Base-by-base conservation (phyloP, 768 basidiomycete species). In the Arthromyces matolae region DNA sequence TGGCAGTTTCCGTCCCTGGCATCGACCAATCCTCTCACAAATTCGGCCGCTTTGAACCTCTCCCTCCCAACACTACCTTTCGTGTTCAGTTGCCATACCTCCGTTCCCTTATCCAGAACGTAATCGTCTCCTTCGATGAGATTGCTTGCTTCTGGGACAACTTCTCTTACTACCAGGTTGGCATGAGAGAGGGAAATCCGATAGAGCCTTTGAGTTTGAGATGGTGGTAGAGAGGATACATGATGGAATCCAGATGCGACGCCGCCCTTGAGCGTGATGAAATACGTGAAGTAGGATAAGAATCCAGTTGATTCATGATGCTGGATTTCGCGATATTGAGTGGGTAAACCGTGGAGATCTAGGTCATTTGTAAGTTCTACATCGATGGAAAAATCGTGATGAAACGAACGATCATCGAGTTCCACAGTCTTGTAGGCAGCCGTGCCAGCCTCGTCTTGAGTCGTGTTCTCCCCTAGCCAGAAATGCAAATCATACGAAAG, bases 361-460 rank as follows among this genome's bases (percentile, higher is more conserved):
- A n/a, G n/a, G n/a, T 18, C 35, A 20, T 8, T 42, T 29, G 32
- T 27, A 48, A 16, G 53, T 20, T 43, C 16, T 33, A 2, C 39
- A 33, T 31, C 29, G 40, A 12, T 19, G 10, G n/a, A n/a, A n/a
- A n/a, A n/a, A n/a, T n/a, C n/a, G n/a, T n/a, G n/a, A n/a, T n/a
- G n/a, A n/a, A 33, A 68, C 78, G 42, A 42, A 83, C 81, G 72
- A 53, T 84, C 82, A 50, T 84, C 83, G 1, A 83, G 67, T 58
- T 84, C 82, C 9, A 83, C 80, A 5, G 80, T 80, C 69, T 82
- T 84, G 60, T 81, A 83, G 3, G 79, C 80, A 8, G 80, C 81
- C 5, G 79, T 81, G 2, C 76, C 79, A 9, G 74, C 79, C 58
- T 84, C 81, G 50, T 84, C 80, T 55, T 80, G 77, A 18, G 70